phyloP scores from a whole-genome alignment of 1,139 yeast species.

The Kluyveromyces sp. region DNA sequence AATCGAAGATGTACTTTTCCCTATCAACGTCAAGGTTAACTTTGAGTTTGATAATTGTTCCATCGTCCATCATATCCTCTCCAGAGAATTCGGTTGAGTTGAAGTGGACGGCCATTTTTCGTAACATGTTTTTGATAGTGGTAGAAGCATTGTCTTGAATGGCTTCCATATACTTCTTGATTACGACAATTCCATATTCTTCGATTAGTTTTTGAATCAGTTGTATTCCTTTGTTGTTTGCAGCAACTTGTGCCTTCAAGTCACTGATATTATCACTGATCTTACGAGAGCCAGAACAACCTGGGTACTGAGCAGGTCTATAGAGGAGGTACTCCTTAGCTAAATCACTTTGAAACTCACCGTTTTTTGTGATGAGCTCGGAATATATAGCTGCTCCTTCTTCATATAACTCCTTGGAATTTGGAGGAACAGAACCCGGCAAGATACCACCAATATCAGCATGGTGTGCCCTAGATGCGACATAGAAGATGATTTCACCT shows the following conservation, averaged over 20 bases:
- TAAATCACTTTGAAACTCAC: constrained; percentile 38
- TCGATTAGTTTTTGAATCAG: constrained; percentile 35
- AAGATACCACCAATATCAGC: constrained; percentile 46
- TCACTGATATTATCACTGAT: constrained; percentile 43
- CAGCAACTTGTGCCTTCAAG: constrained; percentile 44
- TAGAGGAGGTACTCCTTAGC: constrained; percentile 34
- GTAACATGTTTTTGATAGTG: constrained; percentile 35
- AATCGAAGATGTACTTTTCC: constrained; percentile 39
- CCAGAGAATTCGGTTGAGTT: constrained; percentile 27
- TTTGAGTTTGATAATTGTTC: constrained; percentile 36
- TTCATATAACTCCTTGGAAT: constrained; percentile 40
- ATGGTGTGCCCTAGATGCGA: constrained; percentile 48
- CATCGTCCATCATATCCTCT: constrained; percentile 44
- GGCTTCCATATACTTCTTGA: constrained; percentile 40
- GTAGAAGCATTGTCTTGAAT: constrained; percentile 40
- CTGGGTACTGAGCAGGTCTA: constrained; percentile 39
- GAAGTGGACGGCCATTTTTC: constrained; percentile 27
- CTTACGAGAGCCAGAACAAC: constrained; percentile 43
- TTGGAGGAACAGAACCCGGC: constrained; percentile 46
- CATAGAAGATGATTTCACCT: constrained; percentile 36
- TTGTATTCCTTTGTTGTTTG: constrained; percentile 42
- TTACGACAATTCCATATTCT: constrained; percentile 35
- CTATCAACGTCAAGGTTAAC: constrained; percentile 37
- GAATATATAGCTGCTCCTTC: constrained; percentile 45
- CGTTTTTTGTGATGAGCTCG: constrained; percentile 36